Conservation (phyloP, 2,329 filamentous ascomycete genomes). For the Penicillium expansum region DNA sequence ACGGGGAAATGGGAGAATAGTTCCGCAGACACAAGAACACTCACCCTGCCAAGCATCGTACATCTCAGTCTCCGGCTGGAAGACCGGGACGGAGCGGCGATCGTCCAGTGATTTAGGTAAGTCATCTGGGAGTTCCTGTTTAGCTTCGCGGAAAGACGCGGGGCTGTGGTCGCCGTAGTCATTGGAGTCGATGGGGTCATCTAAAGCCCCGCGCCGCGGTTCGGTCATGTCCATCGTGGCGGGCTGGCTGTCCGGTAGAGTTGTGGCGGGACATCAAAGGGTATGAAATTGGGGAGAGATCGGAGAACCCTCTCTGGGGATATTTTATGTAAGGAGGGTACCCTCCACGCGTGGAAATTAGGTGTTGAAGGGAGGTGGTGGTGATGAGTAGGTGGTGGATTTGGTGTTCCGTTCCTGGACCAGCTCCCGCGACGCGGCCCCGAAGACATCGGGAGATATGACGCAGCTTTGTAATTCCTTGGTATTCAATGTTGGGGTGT, state of each 20-base stretch:
- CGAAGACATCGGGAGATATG: background rate
- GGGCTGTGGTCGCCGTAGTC: conserved; percentile 22
- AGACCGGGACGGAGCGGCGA: conserved; percentile 65
- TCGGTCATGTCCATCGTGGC: conserved; percentile 37
- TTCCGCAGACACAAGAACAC: conserved; percentile 26
- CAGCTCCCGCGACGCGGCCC: conserved; percentile 1
- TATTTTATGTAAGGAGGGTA: background rate
- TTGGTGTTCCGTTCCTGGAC: conserved; percentile 11
- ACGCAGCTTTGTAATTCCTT: conserved; percentile 3
- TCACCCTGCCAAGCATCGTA: conserved; percentile 98
- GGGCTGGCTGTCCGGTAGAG: conserved; percentile 15
- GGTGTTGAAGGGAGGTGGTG: background rate
- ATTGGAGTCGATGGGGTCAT: conserved; percentile 25
- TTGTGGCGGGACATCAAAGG: conserved; percentile 20
- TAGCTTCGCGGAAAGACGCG: conserved; percentile 20
- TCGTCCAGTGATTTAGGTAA: conserved; percentile 91
- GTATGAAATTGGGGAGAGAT: conserved; percentile 9
- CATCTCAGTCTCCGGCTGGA: conserved; percentile 85
- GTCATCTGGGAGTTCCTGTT: conserved; percentile 67
- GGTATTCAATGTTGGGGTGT: background rate
- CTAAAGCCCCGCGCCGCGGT: conserved; percentile 32
- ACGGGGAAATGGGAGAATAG: conserved; percentile 2
- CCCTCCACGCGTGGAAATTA: background rate
- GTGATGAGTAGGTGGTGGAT: background rate
- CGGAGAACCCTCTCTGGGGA: conserved; percentile 10